Conservation (phyloP, 2,329 filamentous ascomycete species). For the Ascochyta lentis region DNA sequence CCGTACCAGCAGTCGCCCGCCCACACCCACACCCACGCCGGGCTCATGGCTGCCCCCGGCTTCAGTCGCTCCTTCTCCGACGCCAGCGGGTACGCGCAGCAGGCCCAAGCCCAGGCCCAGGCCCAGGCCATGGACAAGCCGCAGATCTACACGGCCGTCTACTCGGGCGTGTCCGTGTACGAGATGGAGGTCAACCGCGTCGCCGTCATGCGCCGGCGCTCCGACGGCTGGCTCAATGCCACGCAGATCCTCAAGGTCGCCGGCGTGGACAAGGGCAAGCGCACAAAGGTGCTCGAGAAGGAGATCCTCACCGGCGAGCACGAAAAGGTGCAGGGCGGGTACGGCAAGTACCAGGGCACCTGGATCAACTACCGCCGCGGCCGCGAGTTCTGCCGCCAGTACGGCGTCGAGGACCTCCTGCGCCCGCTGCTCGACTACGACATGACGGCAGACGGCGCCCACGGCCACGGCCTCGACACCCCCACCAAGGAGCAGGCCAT, state of each 20-base stretch:
- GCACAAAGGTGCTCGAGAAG: conserved; percentile 97
- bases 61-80: conserved; percentile 50
- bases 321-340: conserved; percentile 97
- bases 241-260: conserved; percentile 98
- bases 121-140: conserved; percentile 52
- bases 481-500: conserved; percentile 99
- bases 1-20: conserved; percentile 17
- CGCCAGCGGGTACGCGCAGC: conserved; percentile 30
- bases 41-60: conserved; percentile 44
- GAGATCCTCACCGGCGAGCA: conserved; percentile 96
- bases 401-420: conserved; percentile 77
- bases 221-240: conserved; percentile 96
- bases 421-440: conserved; percentile 80
- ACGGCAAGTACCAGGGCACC: conserved; percentile 98
- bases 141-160: conserved; percentile 73
- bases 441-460: conserved; percentile 74
- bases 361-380: conserved; percentile 97
- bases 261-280: conserved; percentile 95
- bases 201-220: conserved; percentile 93
- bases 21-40: conserved; percentile 27
- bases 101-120: conserved; percentile 15
- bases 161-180: conserved; percentile 95
- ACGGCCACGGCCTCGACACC: conserved; percentile 82
- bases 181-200: conserved; percentile 97
- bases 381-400: conserved; percentile 84